These are phyloP conservation scores for Neurospora pannonica DNA, from an alignment of 495 filamentous ascomycete genomes.

Conservation along the genomic window DNA sequence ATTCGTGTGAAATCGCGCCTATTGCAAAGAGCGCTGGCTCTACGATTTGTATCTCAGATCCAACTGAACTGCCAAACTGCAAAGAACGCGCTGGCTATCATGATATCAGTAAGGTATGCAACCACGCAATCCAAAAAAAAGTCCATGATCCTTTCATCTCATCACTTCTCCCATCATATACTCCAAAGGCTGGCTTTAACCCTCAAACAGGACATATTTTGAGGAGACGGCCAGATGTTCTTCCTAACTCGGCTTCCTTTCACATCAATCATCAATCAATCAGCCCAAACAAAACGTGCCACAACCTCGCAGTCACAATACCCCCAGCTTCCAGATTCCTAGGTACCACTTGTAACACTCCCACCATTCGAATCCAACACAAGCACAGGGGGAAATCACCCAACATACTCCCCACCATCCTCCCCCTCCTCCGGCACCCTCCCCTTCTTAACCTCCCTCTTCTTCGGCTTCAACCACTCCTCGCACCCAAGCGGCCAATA, in stretches of 20 bases:
- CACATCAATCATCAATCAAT: too few species aligned
- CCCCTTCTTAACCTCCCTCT: conserved; percentile 53
- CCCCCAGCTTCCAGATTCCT: too few species aligned
- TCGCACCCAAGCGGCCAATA: conserved; percentile 90
- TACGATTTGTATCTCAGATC: background rate
- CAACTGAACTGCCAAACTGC: background rate
- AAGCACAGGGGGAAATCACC: background rate
- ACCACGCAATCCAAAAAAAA: background rate
- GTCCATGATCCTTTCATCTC: background rate
- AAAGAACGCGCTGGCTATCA: background rate
- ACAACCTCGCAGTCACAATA: too few species aligned
- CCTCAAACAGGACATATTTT: too few species aligned
- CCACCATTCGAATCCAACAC: too few species aligned
- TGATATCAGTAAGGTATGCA: background rate
- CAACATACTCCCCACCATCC: conserved; percentile 7
- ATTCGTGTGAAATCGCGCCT: background rate
- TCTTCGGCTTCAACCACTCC: conserved; percentile 77
- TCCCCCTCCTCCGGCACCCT: conserved; percentile 5
- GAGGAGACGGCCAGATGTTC: too few species aligned
- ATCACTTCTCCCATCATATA: too few species aligned
- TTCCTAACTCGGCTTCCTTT: too few species aligned
- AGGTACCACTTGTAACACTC: too few species aligned
- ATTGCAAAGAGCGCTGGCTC: background rate
- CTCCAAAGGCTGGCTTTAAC: too few species aligned
- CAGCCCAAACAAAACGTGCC: too few species aligned